phyloP scores from a whole-genome alignment of 176 grass and related monocot species.

The Phoenix dactylifera region DNA sequence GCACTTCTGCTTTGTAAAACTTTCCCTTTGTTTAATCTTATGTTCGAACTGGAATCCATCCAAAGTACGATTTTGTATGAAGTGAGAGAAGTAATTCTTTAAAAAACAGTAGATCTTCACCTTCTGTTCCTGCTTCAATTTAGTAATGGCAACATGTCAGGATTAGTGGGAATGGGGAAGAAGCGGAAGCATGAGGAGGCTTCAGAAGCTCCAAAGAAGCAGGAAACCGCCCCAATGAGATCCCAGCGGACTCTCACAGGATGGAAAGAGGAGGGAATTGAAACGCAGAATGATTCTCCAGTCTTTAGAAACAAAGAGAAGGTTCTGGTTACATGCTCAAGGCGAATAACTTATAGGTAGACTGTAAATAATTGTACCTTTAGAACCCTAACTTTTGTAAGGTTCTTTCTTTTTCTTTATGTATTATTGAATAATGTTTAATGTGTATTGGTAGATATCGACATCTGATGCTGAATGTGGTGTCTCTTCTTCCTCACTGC shows the following conservation, averaged over 20 bases:
- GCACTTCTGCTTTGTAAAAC: too few species aligned
- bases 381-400: too few species aligned
- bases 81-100: too few species aligned
- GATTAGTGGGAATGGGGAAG: conserved; percentile 42
- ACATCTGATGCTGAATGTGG: conserved; percentile 73
- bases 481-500: conserved; percentile 65
- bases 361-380: too few species aligned
- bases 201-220: conserved; percentile 20
- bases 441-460: conserved; percentile 40
- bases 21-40: too few species aligned
- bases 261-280: conserved; percentile 41
- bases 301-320: conserved; percentile 88
- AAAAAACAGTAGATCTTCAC: too few species aligned
- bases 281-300: background rate
- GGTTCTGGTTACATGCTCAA: conserved; percentile 79
- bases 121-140: too few species aligned
- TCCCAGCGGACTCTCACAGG: conserved; percentile 59
- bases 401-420: background rate
- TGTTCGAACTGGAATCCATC: too few species aligned
- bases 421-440: background rate
- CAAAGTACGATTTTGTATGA: too few species aligned
- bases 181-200: conserved; percentile 51
- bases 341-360: conserved; percentile 72
- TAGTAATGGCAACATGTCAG: too few species aligned
- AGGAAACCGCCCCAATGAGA: conserved; percentile 33